Percentiles rank a stretch among this genome's conserved stretches.
phyloP scores from a whole-genome alignment of 1,139 yeast species.

The Wickerhamomyces sp. region DNA sequence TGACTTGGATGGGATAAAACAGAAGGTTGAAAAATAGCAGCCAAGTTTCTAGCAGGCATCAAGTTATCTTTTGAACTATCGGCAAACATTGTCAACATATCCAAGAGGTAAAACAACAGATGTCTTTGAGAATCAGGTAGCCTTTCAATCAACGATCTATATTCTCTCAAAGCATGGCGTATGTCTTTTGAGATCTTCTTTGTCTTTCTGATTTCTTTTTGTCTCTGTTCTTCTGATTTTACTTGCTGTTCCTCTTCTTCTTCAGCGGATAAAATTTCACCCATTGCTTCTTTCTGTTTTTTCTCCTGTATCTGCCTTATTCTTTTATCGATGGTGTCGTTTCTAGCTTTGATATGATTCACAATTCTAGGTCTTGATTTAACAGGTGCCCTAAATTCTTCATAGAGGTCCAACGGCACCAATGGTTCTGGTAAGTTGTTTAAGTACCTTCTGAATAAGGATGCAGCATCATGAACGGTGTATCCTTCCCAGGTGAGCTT shows the following conservation, averaged over 20 bases:
- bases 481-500: slow-evolving; percentile 87
- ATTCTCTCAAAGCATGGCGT: slow-evolving; percentile 63
- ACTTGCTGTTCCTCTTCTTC: slow-evolving; percentile 27
- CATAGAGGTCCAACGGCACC: slow-evolving; percentile 74
- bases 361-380: slow-evolving; percentile 53
- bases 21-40: slow-evolving; percentile 96
- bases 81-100: slow-evolving; percentile 80
- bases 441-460: slow-evolving; percentile 76
- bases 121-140: slow-evolving; percentile 74
- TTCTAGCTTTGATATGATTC: slow-evolving; percentile 53
- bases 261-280: slow-evolving; percentile 8
- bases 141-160: slow-evolving; percentile 59
- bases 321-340: slow-evolving; percentile 26
- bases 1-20: slow-evolving; percentile 88
- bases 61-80: slow-evolving; percentile 71
- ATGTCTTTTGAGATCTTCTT: slow-evolving; percentile 50
- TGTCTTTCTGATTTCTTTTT: slow-evolving; percentile 31
- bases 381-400: slow-evolving; percentile 74
- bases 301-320: slow-evolving; percentile 19
- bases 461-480: slow-evolving; percentile 97
- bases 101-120: slow-evolving; percentile 81
- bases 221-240: slow-evolving; percentile 28
- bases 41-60: slow-evolving; percentile 90
- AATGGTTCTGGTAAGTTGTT: slow-evolving; percentile 91
- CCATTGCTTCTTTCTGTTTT: slow-evolving; percentile 5